These are phyloP conservation scores for Ascoidea asiatica DNA, from an alignment of 805 yeast species.

Conservation along the genomic window DNA sequence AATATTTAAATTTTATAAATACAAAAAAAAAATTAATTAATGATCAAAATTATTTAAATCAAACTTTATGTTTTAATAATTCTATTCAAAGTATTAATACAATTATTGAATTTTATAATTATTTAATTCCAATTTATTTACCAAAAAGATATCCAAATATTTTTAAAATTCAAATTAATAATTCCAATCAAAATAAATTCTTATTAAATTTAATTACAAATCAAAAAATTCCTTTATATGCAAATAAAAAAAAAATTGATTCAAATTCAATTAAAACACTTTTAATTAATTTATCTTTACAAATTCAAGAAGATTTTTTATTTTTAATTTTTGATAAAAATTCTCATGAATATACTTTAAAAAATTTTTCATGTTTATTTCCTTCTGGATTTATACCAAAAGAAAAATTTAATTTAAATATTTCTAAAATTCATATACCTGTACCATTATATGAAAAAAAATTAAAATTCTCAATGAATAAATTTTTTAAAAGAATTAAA, in stretches of 20 bases:
- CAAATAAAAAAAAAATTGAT: conserved; percentile 11
- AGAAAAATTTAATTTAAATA: conserved; percentile 33
- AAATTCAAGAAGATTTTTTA: conserved; percentile 53
- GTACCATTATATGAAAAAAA: conserved; percentile 54
- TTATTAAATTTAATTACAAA: conserved; percentile 8
- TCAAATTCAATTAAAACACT: conserved; percentile 11
- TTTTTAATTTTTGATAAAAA: conserved; percentile 30
- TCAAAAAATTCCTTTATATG: conserved; percentile 3
- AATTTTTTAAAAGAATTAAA: conserved; percentile 43
- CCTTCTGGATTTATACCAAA: conserved; percentile 67
- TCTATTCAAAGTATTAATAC: conserved; percentile 18
- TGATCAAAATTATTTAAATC: conserved; percentile 18
- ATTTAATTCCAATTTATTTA: conserved; percentile 23
- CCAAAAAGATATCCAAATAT: conserved; percentile 38
- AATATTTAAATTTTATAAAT: conserved; percentile 33
- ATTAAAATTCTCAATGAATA: conserved; percentile 50
- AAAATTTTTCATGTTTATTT: conserved; percentile 45
- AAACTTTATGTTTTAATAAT: conserved; percentile 20
- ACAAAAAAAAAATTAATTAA: conserved; percentile 22
- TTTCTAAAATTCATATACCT: conserved; percentile 53
- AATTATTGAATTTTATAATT: conserved; percentile 36
- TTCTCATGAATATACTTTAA: conserved; percentile 36
- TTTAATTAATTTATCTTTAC: conserved; percentile 16
- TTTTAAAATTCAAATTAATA: conserved; percentile 22
- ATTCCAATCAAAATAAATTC: too few relatives aligned